A percentile compares a stretch with the other conserved stretches of the same genome.
Evolutionary conservation across 306 rosid genomes (phyloP).

Genomic region (Vachellia collinsii): DNA sequence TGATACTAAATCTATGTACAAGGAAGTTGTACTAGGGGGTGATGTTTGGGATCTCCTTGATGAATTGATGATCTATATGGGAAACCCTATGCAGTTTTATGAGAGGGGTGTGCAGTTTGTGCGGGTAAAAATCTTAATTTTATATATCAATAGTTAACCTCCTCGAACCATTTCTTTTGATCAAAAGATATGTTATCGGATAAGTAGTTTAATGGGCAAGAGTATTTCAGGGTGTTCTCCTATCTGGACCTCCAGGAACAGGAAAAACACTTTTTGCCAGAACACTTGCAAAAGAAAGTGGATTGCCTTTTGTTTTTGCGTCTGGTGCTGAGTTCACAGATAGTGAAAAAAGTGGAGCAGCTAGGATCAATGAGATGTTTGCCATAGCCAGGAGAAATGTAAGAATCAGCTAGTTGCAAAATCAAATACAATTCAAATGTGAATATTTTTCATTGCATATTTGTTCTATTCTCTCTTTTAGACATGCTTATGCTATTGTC

Average conservation of each 20-base stretch:
- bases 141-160: conserved; percentile 28
- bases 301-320: conserved; percentile 95
- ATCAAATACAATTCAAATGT: conserved; percentile 33
- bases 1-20: conserved; percentile 81
- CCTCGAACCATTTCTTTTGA: conserved; percentile 30
- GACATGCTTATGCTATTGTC: conserved; percentile 14
- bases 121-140: conserved; percentile 63
- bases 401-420: conserved; percentile 38
- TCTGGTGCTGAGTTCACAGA: conserved; percentile 99
- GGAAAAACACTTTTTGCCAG: conserved; percentile 98
- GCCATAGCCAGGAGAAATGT: conserved; percentile 93
- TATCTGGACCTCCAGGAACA: conserved; percentile 99
- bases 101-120: conserved; percentile 91
- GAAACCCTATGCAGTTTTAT: conserved; percentile 95
- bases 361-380: conserved; percentile 91
- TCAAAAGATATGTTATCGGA: conserved; percentile 14
- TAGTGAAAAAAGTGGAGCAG: conserved; percentile 93
- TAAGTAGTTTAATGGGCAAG: conserved; percentile 39
- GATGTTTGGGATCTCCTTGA: conserved; percentile 99
- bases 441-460: conserved; percentile 13
- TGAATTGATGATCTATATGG: conserved; percentile 95
- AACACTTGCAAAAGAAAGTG: conserved; percentile 89
- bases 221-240: conserved; percentile 86
- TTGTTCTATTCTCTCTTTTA: conserved; percentile 12
- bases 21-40: conserved; percentile 95